These are phyloP conservation scores for Leptodermis oblonga DNA, from an alignment of 257 asterid genomes.

Conservation along the genomic window DNA sequence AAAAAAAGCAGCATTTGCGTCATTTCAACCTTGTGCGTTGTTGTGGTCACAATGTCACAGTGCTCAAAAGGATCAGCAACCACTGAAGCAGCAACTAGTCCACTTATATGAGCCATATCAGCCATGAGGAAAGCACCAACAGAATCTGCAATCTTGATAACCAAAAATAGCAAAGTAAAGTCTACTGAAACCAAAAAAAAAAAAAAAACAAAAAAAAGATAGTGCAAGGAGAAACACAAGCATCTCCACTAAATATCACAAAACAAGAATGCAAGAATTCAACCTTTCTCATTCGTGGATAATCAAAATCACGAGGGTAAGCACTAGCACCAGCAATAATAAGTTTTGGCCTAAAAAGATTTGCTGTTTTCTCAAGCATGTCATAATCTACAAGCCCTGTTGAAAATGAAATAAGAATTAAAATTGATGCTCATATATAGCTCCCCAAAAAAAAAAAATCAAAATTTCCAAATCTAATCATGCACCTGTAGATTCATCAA, in stretches of 20 bases:
- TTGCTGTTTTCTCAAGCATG: too few relatives aligned
- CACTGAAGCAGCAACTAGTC: slow-evolving; percentile 90
- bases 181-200: background rate
- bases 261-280: background rate
- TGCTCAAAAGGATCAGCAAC: slow-evolving; percentile 86
- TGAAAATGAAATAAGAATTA: too few relatives aligned
- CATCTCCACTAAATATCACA: background rate
- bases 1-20: background rate
- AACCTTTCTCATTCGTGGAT: slow-evolving; percentile 57
- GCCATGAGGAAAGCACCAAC: slow-evolving; percentile 97
- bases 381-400: too few relatives aligned
- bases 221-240: background rate
- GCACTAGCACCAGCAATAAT: slow-evolving; percentile 46
- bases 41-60: slow-evolving; percentile 91
- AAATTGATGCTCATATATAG: background rate
- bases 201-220: background rate
- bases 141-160: slow-evolving; percentile 68
- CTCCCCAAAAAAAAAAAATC: background rate
- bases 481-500: slow-evolving; percentile 87
- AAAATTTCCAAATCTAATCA: background rate
- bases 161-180: background rate
- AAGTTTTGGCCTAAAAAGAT: too few relatives aligned
- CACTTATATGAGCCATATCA: slow-evolving; percentile 98
- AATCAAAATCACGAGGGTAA: slow-evolving; percentile 52
- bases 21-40: slow-evolving; percentile 74